A percentile compares a stretch with the other conserved stretches of the same genome.
Evolutionary conservation across 306 rosid species (phyloP).

Genomic region (Gillenia trifoliata): DNA sequence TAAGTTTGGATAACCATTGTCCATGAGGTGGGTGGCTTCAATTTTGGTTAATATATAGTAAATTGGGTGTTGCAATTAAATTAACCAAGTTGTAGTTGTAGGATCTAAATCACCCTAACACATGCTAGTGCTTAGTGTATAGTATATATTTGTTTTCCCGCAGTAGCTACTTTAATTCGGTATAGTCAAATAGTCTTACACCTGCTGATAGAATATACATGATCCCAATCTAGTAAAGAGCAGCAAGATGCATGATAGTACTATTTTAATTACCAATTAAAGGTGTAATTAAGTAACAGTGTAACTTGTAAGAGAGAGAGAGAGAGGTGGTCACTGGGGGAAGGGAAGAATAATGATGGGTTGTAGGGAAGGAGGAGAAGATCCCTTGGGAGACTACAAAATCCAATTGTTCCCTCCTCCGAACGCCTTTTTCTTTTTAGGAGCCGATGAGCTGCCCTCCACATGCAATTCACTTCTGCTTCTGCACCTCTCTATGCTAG

Average conservation of each 20-base stretch:
- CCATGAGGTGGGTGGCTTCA: not conserved
- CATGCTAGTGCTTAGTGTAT: not conserved
- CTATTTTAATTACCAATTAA: not conserved
- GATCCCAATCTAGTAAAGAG: not conserved
- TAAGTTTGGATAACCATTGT: constrained; percentile 1
- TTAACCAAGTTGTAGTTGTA: not conserved
- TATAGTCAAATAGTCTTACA: not conserved
- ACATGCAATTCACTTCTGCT: constrained; percentile 53
- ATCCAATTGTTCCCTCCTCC: constrained; percentile 65
- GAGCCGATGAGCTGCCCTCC: constrained; percentile 64
- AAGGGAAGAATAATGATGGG: constrained; percentile 62
- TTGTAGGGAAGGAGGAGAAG: constrained; percentile 57
- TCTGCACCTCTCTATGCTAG: not conserved
- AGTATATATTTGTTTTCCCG: not conserved
- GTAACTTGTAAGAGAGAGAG: not conserved
- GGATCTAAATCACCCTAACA: not conserved
- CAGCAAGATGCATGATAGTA: not conserved
- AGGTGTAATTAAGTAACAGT: not conserved
- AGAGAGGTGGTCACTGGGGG: not conserved
- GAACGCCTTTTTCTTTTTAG: constrained; percentile 20
- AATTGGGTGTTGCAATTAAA: not conserved
- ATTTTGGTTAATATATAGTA: not conserved
- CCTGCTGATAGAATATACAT: not conserved
- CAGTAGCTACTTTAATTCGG: not conserved
- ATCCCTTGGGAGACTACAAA: constrained; percentile 96